Percentiles rank a stretch among this genome's conserved stretches.
Conservation (phyloP, 1,139 yeast species). For the Hemisphaericaspora xylanilytica region DNA sequence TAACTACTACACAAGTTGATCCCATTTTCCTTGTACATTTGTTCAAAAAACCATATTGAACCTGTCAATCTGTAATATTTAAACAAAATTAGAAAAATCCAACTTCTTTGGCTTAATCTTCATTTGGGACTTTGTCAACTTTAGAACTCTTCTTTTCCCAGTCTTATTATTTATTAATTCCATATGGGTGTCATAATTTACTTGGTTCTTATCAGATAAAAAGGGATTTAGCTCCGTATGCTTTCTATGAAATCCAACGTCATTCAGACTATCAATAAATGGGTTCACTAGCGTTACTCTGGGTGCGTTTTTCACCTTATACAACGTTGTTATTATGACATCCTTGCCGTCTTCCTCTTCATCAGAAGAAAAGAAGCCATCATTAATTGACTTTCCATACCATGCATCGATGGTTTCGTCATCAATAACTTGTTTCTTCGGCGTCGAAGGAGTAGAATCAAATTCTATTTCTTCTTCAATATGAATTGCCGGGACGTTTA, state of each 20-base stretch:
- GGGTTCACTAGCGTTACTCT: conserved; percentile 12
- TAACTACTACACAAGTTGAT: too few species aligned
- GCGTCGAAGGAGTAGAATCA: conserved; percentile 25
- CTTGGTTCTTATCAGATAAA: neutral
- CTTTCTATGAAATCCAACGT: conserved; percentile 1
- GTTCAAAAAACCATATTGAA: too few species aligned
- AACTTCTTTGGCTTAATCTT: conserved; percentile 42
- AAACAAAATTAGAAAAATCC: conserved; percentile 5
- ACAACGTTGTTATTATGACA: conserved; percentile 6
- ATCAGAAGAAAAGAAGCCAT: conserved; percentile 31
- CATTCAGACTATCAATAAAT: conserved; percentile 11
- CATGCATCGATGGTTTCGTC: conserved; percentile 35
- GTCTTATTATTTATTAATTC: conserved; percentile 39
- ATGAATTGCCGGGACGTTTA: conserved; percentile 4
- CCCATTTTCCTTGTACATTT: too few species aligned
- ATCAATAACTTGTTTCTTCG: conserved; percentile 34
- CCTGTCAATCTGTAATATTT: neutral
- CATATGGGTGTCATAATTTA: conserved; percentile 37
- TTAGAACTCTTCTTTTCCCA: conserved; percentile 35
- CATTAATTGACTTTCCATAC: conserved; percentile 35
- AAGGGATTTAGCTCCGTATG: conserved; percentile 2
- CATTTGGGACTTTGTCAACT: conserved; percentile 34
- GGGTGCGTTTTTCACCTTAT: conserved; percentile 9
- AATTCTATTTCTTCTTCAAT: conserved; percentile 9
- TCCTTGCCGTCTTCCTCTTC: conserved; percentile 21